Percentiles rank a stretch among this genome's conserved stretches.
Evolutionary conservation across 306 rosid species (phyloP).

Genomic region (Gastrolobium villosum): DNA sequence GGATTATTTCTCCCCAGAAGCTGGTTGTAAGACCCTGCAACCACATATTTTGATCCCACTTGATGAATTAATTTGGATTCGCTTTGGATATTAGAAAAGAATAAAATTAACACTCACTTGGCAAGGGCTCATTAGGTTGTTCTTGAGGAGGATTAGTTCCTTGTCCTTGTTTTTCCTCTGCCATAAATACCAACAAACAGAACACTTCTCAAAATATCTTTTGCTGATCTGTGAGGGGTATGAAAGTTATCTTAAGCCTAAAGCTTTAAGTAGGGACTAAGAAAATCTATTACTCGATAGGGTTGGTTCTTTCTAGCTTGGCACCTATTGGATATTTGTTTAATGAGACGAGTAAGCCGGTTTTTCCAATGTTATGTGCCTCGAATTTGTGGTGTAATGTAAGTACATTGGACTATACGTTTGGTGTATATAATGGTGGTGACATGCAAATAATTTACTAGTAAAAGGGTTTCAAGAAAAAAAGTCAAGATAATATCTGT

Average conservation of each 20-base stretch:
- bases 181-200: constrained; percentile 33
- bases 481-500: background rate
- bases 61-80: background rate
- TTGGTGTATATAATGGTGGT: background rate
- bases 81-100: background rate
- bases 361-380: constrained; percentile 44
- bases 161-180: constrained; percentile 50
- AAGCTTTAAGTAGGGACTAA: background rate
- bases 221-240: background rate
- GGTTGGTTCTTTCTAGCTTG: constrained; percentile 4
- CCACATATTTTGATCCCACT: background rate
- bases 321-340: constrained; percentile 13
- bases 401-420: constrained; percentile 12
- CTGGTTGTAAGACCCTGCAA: constrained; percentile 41
- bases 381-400: constrained; percentile 27
- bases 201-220: background rate
- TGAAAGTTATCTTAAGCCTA: background rate
- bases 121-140: constrained; percentile 47
- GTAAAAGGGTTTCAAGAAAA: background rate
- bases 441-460: background rate
- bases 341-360: constrained; percentile 1
- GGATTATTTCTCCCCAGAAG: constrained; percentile 24
- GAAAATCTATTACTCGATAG: background rate
- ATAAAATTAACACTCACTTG: constrained; percentile 37
- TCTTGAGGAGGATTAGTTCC: constrained; percentile 34